These are phyloP conservation scores for Xylariales sp. DNA, from an alignment of 2,329 filamentous ascomycete genomes.

Conservation along the genomic window DNA sequence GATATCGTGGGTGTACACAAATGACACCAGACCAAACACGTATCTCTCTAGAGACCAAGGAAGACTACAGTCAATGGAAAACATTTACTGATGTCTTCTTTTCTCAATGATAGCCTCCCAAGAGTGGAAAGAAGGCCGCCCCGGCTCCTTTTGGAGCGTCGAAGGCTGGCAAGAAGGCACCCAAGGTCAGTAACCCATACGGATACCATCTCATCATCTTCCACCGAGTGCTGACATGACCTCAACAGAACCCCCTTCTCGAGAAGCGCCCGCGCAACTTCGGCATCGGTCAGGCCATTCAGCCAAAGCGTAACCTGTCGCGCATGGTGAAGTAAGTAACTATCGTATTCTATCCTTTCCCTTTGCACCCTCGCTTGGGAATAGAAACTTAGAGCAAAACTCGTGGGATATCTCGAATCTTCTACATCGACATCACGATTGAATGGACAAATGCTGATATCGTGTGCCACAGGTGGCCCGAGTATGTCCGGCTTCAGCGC, in stretches of 20 bases:
- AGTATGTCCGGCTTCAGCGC: constrained; percentile 97
- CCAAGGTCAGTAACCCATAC: constrained; percentile 69
- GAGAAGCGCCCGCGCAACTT: constrained; percentile 98
- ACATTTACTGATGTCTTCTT: constrained; percentile 95
- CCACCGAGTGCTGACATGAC: constrained; percentile 16
- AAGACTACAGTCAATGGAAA: constrained; percentile 72
- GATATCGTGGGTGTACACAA: constrained; percentile 42
- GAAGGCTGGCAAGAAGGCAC: constrained; percentile 92
- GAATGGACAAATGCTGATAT: no score
- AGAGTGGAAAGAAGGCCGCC: constrained; percentile 96
- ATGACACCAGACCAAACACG: constrained; percentile 41
- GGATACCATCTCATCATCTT: background rate
- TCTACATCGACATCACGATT: no score
- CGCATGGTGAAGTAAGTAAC: constrained; percentile 99
- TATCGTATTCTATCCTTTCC: no score
- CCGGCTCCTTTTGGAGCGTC: constrained; percentile 93
- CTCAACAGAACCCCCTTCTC: constrained; percentile 86
- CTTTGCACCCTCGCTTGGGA: no score
- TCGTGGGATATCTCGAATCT: no score
- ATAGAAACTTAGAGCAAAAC: no score
- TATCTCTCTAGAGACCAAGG: constrained; percentile 89
- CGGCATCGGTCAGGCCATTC: constrained; percentile 98
- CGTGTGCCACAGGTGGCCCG: no score
- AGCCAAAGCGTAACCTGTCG: constrained; percentile 90
- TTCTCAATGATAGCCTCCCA: constrained; percentile 99